A percentile compares a stretch with the other conserved stretches of the same genome.
These are phyloP conservation scores for Lobulomyces angularis DNA, from an alignment of 192 early-diverging fungal genomes.

Conservation along the genomic window DNA sequence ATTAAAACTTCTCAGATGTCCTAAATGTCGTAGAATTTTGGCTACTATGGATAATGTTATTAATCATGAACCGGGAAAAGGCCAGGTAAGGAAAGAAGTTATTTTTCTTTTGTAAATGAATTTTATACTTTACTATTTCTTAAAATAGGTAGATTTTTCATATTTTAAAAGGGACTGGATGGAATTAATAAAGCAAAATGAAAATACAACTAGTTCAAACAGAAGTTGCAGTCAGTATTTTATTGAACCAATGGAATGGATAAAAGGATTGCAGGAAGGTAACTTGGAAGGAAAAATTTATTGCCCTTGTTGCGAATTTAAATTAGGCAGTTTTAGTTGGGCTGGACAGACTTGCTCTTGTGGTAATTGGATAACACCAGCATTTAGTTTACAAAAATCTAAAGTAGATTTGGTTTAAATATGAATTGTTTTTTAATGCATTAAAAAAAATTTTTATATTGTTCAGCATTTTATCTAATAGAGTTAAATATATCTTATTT, in stretches of 20 bases:
- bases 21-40: neutral
- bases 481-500: no score
- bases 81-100: slow-evolving; percentile 56
- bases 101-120: slow-evolving; percentile 64
- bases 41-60: slow-evolving; percentile 40
- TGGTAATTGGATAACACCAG: no score
- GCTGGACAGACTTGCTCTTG: slow-evolving; percentile 41
- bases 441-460: no score
- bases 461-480: no score
- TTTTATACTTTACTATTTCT: slow-evolving; percentile 26
- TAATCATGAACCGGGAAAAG: slow-evolving; percentile 53
- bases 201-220: slow-evolving; percentile 6
- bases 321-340: slow-evolving; percentile 73
- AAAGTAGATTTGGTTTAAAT: no score
- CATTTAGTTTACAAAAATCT: no score
- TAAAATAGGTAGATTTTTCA: slow-evolving; percentile 8
- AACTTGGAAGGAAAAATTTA: slow-evolving; percentile 52
- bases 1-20: slow-evolving; percentile 31
- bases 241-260: slow-evolving; percentile 78
- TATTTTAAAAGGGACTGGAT: neutral
- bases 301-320: slow-evolving; percentile 68
- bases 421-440: no score
- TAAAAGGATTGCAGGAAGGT: slow-evolving; percentile 43
- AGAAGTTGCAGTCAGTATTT: slow-evolving; percentile 61
- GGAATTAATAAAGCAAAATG: neutral